These are phyloP conservation scores for Eimeria zaria DNA, from an alignment of 169 alveolate genomes.

Conservation along the genomic window DNA sequence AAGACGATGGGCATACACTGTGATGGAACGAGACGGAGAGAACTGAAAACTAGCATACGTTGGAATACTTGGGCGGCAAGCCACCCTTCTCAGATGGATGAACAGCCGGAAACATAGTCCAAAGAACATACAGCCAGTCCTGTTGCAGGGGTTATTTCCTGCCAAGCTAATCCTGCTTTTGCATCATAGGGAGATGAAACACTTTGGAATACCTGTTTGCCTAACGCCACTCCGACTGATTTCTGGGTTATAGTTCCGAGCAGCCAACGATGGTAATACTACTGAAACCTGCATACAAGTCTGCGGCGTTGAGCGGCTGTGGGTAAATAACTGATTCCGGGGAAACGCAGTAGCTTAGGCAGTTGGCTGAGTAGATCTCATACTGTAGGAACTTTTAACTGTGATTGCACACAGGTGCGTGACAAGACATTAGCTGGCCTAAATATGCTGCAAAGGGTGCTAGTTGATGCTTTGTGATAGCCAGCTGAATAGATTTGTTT, in stretches of 20 bases:
- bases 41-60: no score
- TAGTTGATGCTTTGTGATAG: neutral
- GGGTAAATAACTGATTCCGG: neutral
- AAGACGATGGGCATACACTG: no score
- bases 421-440: neutral
- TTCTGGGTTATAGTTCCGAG: neutral
- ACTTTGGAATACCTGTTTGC: neutral
- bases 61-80: no score
- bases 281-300: neutral
- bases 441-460: neutral
- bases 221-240: neutral
- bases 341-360: neutral
- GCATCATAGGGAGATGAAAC: neutral
- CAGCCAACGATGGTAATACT: neutral
- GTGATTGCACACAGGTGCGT: neutral
- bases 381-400: neutral
- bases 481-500: neutral
- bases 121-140: neutral
- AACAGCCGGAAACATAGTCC: neutral
- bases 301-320: neutral
- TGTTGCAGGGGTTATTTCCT: neutral
- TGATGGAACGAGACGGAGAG: no score
- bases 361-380: neutral
- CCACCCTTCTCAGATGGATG: neutral
- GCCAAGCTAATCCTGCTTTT: neutral